Evolutionary conservation across 371 early-diverging fungal genomes (phyloP), one percentile per base, ranked within the genome.

Genomic region (Rhizopus delemar): DNA sequence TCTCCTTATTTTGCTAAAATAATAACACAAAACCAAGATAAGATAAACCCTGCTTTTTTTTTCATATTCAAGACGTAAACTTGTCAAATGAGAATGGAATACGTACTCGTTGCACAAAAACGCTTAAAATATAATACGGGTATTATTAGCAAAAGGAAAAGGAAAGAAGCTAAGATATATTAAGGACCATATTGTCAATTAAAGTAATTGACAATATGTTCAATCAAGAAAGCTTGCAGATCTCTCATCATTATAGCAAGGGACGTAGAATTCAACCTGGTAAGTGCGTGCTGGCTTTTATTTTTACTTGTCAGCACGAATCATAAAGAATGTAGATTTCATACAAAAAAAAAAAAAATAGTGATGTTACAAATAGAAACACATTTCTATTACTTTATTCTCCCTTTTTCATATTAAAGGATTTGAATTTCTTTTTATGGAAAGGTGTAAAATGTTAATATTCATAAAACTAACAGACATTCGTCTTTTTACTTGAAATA

Each of bases 151-250:
- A 43, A 36, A 41, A 53, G 28, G 34, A 33, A 32, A 53, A 34
- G 46, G 29, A 59, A 41, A 55, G 11, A 36, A 11, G 11, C 36
- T 36, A 8, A 11, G 2, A 6, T 11, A 36, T 12, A 28, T 53
- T 32, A 53, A 53, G 53, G 53, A 31, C 38, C 11, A 41, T 41
- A 13, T 41, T 63, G 63, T 63, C 63, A 63, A 57, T 57, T 53
- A 63, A 53, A 57, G 63, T 46, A 63, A 63, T 53, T 57, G 53
- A 45, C 33, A 52, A 63, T 61, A 61, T 61, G 62, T 22, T 51
- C 22, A 53, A 38, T 39, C 41, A 41, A 53, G 31, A 29, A 22
- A 39, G 12, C 22, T 38, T 53, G 53, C 41, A 28, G 53, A 53
- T 53, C 53, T 53, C 29, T 41, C 28, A 53, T 53, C 35, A 35